Evolutionary conservation across 139 green algal species (phyloP), one percentile per base, ranked within the genome.

Genomic region (Asterochloris sp.): DNA sequence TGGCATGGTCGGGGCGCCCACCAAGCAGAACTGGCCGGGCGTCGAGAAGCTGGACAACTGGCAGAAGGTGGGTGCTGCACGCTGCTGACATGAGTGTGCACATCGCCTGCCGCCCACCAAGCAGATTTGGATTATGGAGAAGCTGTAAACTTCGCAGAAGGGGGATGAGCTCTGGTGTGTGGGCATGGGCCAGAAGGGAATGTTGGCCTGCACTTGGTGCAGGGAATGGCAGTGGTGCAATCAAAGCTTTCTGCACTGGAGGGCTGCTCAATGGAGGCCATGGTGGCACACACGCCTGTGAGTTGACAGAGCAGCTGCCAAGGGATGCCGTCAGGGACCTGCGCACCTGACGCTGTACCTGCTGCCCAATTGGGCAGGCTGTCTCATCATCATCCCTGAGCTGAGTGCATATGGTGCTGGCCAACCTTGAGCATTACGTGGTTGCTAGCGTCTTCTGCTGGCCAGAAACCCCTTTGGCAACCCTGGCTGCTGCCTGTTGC

Each of bases 1-100:
- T n/a, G 61, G 85, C 19, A 81, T 95, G 27, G 84, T 97, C 62
- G 95, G 95, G 69, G 93, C 88, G 21, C 95, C 95, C 61, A 96
- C 78, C 12, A 89, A 94, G 80, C 82, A 94, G 61, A 91, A 86
- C 24, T 98, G 95, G 95, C 93, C 93, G 0, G 91, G 90, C 21
- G 86, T 93, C 21, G 86, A 84, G 62, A 66, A 89, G 68, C 87
- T 97, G 76, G 89, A 87, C 19, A 88, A 92, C 73, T 89, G 83
- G 61, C 78, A 83, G 19, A 92, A 91, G 84, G 89, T 92, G 79
- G 66, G 75, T 21, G 27, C 47, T 69, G 19, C 19, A 9, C 29
- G 47, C 13, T 24, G 2, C 6, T 9, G 17, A 69, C 38, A 24
- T 80, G 21, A n/a, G 26, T 26, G 27, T 17, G 16, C 29, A 64